Evolutionary conservation across 331 rosid genomes (phyloP), one percentile per base, ranked within the genome.

Genomic region (Malus hybrid): DNA sequence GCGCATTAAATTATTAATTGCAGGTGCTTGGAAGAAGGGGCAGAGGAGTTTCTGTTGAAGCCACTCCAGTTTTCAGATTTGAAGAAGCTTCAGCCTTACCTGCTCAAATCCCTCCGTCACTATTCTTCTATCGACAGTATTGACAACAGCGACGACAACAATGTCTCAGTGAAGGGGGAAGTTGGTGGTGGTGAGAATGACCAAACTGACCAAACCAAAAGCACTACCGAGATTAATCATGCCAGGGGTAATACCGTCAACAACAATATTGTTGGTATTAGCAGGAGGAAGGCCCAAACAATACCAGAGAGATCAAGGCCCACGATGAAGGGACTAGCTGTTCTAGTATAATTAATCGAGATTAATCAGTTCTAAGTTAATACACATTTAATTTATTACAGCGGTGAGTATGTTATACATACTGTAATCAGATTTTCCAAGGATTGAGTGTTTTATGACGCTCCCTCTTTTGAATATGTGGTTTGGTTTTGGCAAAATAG

Each of bases 21-120:
- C 31, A 95, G 99, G 97, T 95, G 99, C 79, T 76, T 95, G 80
- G 96, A 92, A 78, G 99, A 65, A 87, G 99, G 99, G 15, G 99
- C 98, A 6, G 96, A 92, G 68, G 96, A 95, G 79, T 95, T 95
- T 75, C 96, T 95, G 34, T 57, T 95, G 85, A 95, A 95, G 82
- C 99, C 99, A 73, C 86, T 95, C 57, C 93, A 90, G 80, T 62
- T 83, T 39, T 88, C 97, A 10, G 99, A 95, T 80, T 63, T 95
- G 76, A 75, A 95, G 86, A 95, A 92, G 82, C 97, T 95, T 67
- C 91, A 84, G 50, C 87, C 89, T 4, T 84, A 85, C 78, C 91
- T 94, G 33, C 76, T 80, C 59, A 90, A 85, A 77, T 82, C 93
- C n/a, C 57, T 77, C 18, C 77, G 82, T 3, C 79, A 71, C 36